A percentile compares a stretch with the other conserved stretches of the same genome.
These are phyloP conservation scores for Xylaria sp. DNA, from an alignment of 2,329 filamentous ascomycete genomes.

Conservation along the genomic window DNA sequence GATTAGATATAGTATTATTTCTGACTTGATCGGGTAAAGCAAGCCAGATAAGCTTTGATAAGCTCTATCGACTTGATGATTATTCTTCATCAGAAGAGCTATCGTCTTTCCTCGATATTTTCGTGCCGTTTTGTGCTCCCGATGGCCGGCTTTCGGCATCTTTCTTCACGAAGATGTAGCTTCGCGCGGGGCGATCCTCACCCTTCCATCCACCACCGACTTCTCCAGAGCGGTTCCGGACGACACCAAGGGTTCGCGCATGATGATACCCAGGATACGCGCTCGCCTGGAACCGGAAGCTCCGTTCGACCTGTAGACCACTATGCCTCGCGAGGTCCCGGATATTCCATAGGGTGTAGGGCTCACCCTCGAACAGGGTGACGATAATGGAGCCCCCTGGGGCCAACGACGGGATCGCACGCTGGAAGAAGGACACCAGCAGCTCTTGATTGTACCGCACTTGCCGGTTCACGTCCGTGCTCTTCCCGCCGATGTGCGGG, in stretches of 20 bases:
- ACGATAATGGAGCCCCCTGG: slow-evolving; percentile 72
- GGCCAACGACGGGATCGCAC: slow-evolving; percentile 58
- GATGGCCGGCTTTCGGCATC: slow-evolving; percentile 49
- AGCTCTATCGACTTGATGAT: background rate
- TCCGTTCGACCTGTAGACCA: slow-evolving; percentile 71
- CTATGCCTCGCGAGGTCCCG: slow-evolving; percentile 82
- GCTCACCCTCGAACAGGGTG: slow-evolving; percentile 90
- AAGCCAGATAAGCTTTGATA: background rate
- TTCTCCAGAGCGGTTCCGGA: slow-evolving; percentile 55
- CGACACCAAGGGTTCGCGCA: slow-evolving; percentile 72
- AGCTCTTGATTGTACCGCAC: slow-evolving; percentile 89
- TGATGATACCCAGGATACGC: slow-evolving; percentile 78
- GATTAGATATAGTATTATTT: background rate
- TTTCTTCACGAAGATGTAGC: slow-evolving; percentile 67
- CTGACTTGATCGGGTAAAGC: background rate
- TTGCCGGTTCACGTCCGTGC: slow-evolving; percentile 92
- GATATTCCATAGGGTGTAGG: slow-evolving; percentile 96
- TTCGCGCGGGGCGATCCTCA: slow-evolving; percentile 60
- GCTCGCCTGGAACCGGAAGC: slow-evolving; percentile 69
- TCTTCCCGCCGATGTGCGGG: slow-evolving; percentile 91
- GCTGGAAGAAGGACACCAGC: slow-evolving; percentile 70
- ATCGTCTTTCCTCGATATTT: slow-evolving; percentile 39
- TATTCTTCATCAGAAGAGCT: slow-evolving; percentile 41
- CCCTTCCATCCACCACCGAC: slow-evolving; percentile 56
- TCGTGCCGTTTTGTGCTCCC: slow-evolving; percentile 33